Conservation (phyloP, 192 early-diverging fungal species). For the Backusella tarrabulga region DNA sequence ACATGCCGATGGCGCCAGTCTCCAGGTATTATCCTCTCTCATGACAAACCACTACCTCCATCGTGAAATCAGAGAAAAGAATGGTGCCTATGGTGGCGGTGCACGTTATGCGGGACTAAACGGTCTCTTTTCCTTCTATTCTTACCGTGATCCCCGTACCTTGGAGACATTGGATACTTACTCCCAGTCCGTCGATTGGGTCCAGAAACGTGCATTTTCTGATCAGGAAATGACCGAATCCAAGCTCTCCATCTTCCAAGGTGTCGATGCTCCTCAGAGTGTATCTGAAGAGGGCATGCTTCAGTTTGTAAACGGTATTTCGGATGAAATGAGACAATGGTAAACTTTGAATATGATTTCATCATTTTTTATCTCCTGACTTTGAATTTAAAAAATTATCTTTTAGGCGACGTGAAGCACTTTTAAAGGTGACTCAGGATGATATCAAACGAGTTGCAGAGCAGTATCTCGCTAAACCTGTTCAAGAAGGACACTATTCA, state of each 20-base stretch:
- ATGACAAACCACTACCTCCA: slow-evolving; percentile 89
- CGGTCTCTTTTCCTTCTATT: slow-evolving; percentile 85
- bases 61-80: slow-evolving; percentile 95
- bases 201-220: slow-evolving; percentile 45
- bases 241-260: slow-evolving; percentile 85
- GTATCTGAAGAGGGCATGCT: slow-evolving; percentile 84
- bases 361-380: not conserved
- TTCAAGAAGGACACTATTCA: slow-evolving; percentile 31
- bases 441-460: slow-evolving; percentile 73
- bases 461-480: not conserved
- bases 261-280: slow-evolving; percentile 81
- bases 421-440: slow-evolving; percentile 65
- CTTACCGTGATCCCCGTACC: slow-evolving; percentile 89
- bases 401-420: slow-evolving; percentile 67
- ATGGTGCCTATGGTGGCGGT: slow-evolving; percentile 96
- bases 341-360: slow-evolving; percentile 23
- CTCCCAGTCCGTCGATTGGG: slow-evolving; percentile 65
- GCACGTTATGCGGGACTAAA: slow-evolving; percentile 67
- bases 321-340: slow-evolving; percentile 84
- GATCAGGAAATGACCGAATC: slow-evolving; percentile 83
- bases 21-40: slow-evolving; percentile 79
- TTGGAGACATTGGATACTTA: slow-evolving; percentile 75
- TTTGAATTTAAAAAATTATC: not conserved
- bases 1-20: slow-evolving; percentile 74
- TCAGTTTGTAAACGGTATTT: slow-evolving; percentile 74